phyloP scores from a whole-genome alignment of 768 basidiomycete species.

The Hirschioporus abietinus region DNA sequence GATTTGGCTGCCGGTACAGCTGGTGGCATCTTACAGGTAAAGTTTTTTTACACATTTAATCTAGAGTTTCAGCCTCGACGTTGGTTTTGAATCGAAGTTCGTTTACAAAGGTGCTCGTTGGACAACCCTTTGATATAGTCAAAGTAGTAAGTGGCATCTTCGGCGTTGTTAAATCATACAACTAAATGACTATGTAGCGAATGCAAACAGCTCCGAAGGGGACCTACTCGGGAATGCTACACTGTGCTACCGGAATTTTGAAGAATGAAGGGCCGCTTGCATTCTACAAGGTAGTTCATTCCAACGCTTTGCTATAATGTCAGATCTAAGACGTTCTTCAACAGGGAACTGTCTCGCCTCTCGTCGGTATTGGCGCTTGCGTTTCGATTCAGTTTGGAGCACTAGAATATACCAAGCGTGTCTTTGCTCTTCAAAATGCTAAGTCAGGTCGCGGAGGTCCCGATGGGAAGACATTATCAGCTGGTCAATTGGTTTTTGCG shows the following conservation, averaged over 20 bases:
- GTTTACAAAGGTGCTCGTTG: slow-evolving; percentile 67
- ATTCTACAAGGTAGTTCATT: slow-evolving; percentile 77
- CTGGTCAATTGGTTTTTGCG: slow-evolving; percentile 62
- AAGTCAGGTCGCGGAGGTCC: slow-evolving; percentile 55
- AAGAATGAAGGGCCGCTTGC: slow-evolving; percentile 89
- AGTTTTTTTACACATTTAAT: slow-evolving; percentile 6
- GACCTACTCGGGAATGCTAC: slow-evolving; percentile 81
- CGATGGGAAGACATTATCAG: slow-evolving; percentile 54
- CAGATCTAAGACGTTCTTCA: slow-evolving; percentile 6
- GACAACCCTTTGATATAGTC: slow-evolving; percentile 95
- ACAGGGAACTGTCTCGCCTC: slow-evolving; percentile 85
- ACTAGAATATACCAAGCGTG: slow-evolving; percentile 79
- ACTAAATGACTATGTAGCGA: slow-evolving; percentile 42
- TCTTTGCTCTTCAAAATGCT: slow-evolving; percentile 62
- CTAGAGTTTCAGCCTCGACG: background rate
- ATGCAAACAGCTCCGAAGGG: slow-evolving; percentile 93
- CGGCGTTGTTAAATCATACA: background rate
- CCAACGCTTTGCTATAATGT: background rate
- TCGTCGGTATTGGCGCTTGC: slow-evolving; percentile 89
- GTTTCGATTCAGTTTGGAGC: slow-evolving; percentile 96
- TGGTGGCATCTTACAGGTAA: slow-evolving; percentile 86
- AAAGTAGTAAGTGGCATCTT: slow-evolving; percentile 69
- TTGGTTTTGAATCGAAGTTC: slow-evolving; percentile 4
- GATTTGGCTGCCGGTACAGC: slow-evolving; percentile 86
- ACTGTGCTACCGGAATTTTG: slow-evolving; percentile 86